Conservation (phyloP, 805 yeast species). For the Yarrowia divulgata region DNA sequence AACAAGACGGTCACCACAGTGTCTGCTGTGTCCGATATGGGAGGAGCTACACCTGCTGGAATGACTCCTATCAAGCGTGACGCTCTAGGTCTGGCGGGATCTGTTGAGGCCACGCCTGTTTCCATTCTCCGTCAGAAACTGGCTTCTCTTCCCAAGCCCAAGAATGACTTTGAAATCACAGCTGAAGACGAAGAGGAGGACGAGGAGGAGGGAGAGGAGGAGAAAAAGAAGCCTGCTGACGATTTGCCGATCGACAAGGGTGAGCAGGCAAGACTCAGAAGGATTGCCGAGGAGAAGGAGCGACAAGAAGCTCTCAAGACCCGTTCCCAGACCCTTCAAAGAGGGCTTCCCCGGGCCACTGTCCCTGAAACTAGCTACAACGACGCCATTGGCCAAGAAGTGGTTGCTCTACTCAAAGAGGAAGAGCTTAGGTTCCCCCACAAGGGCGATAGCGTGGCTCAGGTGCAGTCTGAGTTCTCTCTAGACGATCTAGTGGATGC, state of each 20-base stretch:
- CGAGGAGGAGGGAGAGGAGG: conserved; percentile 40
- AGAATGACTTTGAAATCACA: conserved; percentile 50
- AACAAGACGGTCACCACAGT: conserved; percentile 20
- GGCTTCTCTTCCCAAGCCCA: conserved; percentile 53
- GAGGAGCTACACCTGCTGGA: conserved; percentile 42
- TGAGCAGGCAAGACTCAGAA: conserved; percentile 47
- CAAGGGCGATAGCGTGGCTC: conserved; percentile 48
- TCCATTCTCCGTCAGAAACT: conserved; percentile 41
- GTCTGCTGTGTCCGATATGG: neutral
- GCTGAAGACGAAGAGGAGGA: conserved; percentile 50
- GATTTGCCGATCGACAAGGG: conserved; percentile 46
- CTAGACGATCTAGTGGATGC: conserved; percentile 37
- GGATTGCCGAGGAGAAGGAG: conserved; percentile 42
- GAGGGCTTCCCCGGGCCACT: conserved; percentile 50
- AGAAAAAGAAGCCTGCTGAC: conserved; percentile 36
- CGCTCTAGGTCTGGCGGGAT: conserved; percentile 42
- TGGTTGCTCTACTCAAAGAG: conserved; percentile 40
- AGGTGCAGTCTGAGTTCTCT: conserved; percentile 25
- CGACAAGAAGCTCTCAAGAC: conserved; percentile 49
- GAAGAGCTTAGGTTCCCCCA: conserved; percentile 45
- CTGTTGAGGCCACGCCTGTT: conserved; percentile 43
- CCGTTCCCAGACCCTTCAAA: conserved; percentile 58
- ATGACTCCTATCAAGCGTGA: conserved; percentile 41
- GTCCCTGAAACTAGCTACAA: neutral
- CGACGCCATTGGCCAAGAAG: conserved; percentile 1